Base-by-base conservation (phyloP, 495 filamentous ascomycete species). In the Geopyxis carbonaria region DNA sequence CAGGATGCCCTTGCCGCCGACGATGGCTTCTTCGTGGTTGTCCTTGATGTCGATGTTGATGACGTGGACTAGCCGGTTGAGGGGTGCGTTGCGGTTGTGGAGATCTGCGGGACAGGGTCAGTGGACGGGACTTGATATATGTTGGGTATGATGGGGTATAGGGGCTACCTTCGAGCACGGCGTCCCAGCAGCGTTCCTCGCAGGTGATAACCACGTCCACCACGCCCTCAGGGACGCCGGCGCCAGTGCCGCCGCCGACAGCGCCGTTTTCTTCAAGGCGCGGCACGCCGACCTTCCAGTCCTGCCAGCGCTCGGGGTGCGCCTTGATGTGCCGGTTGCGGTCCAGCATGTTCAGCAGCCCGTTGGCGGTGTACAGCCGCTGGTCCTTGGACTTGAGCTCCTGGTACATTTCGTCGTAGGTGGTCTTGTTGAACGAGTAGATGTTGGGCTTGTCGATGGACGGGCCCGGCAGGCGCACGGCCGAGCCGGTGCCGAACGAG, bases 41-140 rank as follows among this genome's bases (percentile, higher is more conserved):
- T 99, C 91, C 58, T 78, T 87, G 55, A 99, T 95, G 58, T 94
- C 89, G 34, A 99, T 76, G 53, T 94, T 95, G 62, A 99, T 84
- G 41, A 99, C 78, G 56, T 99, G 89, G 7, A 99, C 86, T 0
- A 87, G 84, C 7, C 80, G 66, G 59, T 95, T 95, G 18, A 95
- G 65, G 4, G 73, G 70, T 0, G 76, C 71, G 8, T 85, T 86
- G 45, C 91, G 72, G 45, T 73, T 81, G 29, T 86, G 70, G 34
- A 99, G 64, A 55, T 99, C 85, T 53, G 22, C 11, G 10, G 7
- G 22, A 2, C 11, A 33, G 21, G 20, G 11, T 2, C 1, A 14
- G 13, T 19, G n/a, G 6, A 4, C 32, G 15, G 20, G 20, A 35
- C 5, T 10, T 35, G 11, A n/a, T 23, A 35, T 24, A 19, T 16